These are phyloP conservation scores for Alternaria triticina DNA, from an alignment of 2,329 filamentous ascomycete species.

Conservation along the genomic window DNA sequence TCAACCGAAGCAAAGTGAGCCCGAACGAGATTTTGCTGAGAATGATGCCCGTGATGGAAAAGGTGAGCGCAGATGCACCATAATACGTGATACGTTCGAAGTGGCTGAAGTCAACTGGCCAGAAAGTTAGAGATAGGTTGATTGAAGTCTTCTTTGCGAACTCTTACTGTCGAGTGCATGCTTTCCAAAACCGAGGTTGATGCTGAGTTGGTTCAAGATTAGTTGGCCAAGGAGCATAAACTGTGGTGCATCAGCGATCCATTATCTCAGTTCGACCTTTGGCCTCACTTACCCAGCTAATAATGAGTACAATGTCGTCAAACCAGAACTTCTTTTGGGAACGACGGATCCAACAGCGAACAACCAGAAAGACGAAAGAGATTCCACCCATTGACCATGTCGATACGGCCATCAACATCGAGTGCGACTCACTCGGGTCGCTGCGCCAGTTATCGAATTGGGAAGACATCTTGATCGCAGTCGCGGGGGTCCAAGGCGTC, in stretches of 20 bases:
- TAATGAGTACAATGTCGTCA: not conserved
- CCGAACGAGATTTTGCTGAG: slow-evolving; percentile 21
- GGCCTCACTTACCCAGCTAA: slow-evolving; percentile 3
- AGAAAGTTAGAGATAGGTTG: not conserved
- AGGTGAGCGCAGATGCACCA: slow-evolving; percentile 3
- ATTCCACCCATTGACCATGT: not conserved
- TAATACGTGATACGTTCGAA: slow-evolving; percentile 8
- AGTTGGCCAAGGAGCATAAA: not conserved
- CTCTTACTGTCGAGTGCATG: slow-evolving; percentile 7
- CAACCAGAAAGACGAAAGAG: not conserved
- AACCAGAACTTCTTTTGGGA: slow-evolving; percentile 5
- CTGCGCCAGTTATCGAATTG: slow-evolving; percentile 5
- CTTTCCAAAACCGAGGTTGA: slow-evolving; percentile 6
- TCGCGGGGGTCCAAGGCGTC: not conserved
- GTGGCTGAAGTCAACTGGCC: not conserved
- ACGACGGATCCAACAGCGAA: not conserved
- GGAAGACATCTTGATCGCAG: not conserved
- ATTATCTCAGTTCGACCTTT: not conserved
- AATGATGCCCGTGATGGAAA: not conserved
- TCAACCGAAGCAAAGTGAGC: slow-evolving; percentile 16
- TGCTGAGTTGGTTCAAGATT: not conserved
- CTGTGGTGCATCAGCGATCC: not conserved
- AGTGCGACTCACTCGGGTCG: slow-evolving; percentile 4
- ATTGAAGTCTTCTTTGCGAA: not conserved
- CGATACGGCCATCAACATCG: not conserved